These are phyloP conservation scores for Physaria fendleri DNA, from an alignment of 345 rosid species.

Conservation along the genomic window DNA sequence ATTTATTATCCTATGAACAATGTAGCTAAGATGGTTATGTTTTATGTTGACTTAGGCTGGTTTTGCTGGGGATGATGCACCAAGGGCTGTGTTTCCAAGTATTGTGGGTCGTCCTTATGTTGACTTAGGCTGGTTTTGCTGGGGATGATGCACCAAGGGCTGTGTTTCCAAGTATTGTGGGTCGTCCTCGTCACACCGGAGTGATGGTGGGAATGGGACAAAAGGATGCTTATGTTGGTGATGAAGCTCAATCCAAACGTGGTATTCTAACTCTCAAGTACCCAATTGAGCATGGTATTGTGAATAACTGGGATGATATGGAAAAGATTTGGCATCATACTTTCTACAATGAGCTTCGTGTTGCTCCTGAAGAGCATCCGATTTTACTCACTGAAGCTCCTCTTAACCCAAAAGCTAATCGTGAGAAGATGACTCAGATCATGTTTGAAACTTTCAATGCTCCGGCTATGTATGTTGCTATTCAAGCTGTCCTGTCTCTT, in stretches of 20 bases:
- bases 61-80: too few species aligned
- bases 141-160: slow-evolving; percentile 94
- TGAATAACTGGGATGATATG: slow-evolving; percentile 94
- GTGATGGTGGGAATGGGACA: slow-evolving; percentile 83
- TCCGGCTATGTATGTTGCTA: slow-evolving; percentile 86
- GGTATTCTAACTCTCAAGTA: slow-evolving; percentile 70
- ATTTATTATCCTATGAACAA: too few species aligned
- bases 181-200: slow-evolving; percentile 85
- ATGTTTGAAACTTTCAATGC: slow-evolving; percentile 86
- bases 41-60: too few species aligned
- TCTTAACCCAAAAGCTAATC: slow-evolving; percentile 85
- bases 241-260: slow-evolving; percentile 70
- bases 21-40: too few species aligned
- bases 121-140: slow-evolving; percentile 94
- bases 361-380: slow-evolving; percentile 85
- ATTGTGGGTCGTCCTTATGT: too few species aligned
- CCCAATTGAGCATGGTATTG: slow-evolving; percentile 88
- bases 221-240: slow-evolving; percentile 85
- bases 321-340: slow-evolving; percentile 90
- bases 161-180: slow-evolving; percentile 87
- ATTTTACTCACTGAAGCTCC: slow-evolving; percentile 82
- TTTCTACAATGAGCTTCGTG: slow-evolving; percentile 88
- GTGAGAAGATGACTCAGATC: slow-evolving; percentile 94
- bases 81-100: too few species aligned
- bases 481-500: slow-evolving; percentile 81